Conservation (phyloP, 768 basidiomycete genomes). For the Tulasnella sp. region DNA sequence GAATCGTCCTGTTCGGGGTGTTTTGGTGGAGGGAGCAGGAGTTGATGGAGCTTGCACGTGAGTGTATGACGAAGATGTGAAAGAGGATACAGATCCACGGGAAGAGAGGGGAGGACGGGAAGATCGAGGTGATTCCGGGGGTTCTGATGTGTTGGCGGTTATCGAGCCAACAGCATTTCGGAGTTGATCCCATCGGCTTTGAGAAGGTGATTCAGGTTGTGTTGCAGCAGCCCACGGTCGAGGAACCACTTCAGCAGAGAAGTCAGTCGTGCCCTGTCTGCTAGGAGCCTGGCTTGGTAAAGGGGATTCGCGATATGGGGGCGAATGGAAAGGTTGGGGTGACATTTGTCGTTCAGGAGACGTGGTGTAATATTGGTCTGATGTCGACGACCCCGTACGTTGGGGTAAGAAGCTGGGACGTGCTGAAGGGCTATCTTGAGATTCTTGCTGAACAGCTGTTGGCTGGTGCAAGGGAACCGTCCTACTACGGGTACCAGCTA, state of each 20-base stretch:
- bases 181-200: slow-evolving; percentile 11
- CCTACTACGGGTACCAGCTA: background rate
- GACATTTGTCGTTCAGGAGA: background rate
- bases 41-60: background rate
- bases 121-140: background rate
- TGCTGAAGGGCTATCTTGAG: background rate
- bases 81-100: slow-evolving; percentile 3
- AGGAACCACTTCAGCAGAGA: background rate
- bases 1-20: slow-evolving; percentile 40
- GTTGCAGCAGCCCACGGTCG: background rate
- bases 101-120: slow-evolving; percentile 6
- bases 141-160: background rate
- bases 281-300: background rate
- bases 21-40: slow-evolving; percentile 10
- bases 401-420: background rate
- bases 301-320: background rate
- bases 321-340: background rate
- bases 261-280: background rate
- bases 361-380: background rate
- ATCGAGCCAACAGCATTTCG: slow-evolving; percentile 16
- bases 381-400: background rate
- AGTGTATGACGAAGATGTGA: slow-evolving; percentile 3
- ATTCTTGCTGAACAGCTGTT: background rate
- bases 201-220: background rate
- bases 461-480: background rate